Percentiles rank a stretch among this genome's conserved stretches.
phyloP scores from a whole-genome alignment of 139 green algal species.

The Coccomyxa sp. region DNA sequence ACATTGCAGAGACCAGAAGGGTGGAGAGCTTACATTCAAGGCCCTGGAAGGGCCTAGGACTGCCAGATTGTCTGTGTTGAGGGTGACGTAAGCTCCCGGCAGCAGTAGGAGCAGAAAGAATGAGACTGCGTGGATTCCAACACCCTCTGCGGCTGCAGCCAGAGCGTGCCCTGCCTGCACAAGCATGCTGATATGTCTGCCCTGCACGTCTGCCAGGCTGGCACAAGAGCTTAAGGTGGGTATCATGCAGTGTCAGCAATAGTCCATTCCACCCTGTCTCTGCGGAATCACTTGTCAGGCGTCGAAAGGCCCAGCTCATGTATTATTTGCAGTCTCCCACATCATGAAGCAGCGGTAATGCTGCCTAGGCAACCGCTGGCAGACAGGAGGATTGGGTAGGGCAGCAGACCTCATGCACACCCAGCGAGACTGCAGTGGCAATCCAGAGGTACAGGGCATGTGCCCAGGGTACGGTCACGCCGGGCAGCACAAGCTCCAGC shows the following conservation, averaged over 20 bases:
- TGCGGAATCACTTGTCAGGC: neutral
- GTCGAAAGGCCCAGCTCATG: no score
- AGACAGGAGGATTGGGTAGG: neutral
- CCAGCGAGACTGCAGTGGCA: slow-evolving; percentile 18
- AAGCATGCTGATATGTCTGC: no score
- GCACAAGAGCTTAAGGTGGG: no score
- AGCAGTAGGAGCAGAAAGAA: slow-evolving; percentile 36
- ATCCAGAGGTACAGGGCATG: slow-evolving; percentile 34
- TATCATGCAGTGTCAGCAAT: neutral
- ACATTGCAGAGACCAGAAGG: no score
- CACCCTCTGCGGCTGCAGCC: slow-evolving; percentile 38
- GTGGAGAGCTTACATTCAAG: slow-evolving; percentile 17
- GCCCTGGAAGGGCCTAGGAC: slow-evolving; percentile 12
- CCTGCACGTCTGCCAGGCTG: no score
- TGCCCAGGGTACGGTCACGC: slow-evolving; percentile 24
- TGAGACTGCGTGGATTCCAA: slow-evolving; percentile 23
- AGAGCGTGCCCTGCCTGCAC: slow-evolving; percentile 35
- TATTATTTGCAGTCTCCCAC: no score
- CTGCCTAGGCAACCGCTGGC: no score
- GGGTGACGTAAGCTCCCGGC: slow-evolving; percentile 38
- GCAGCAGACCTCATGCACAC: slow-evolving; percentile 30
- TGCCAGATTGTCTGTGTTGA: slow-evolving; percentile 22
- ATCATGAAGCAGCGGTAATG: no score
- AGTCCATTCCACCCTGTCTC: neutral
- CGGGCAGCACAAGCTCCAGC: slow-evolving; percentile 28